Evolutionary conservation across 768 basidiomycete species (phyloP), one percentile per base, ranked within the genome.

Genomic region (Amanita subjunquillea): DNA sequence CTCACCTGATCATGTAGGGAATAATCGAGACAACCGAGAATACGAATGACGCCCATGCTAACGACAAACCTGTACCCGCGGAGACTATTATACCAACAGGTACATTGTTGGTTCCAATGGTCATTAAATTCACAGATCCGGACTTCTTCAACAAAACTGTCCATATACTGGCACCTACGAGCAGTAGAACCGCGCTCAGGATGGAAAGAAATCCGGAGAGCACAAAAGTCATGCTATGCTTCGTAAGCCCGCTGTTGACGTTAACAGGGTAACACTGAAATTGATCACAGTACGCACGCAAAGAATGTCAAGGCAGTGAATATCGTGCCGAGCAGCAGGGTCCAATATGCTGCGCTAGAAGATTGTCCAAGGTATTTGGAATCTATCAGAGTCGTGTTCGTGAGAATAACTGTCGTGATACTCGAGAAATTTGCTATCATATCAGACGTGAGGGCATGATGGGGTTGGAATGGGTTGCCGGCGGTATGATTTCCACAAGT

Each of bases 1-100:
- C 81, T 42, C 56, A 87, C 87, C 81, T 88, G 59, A 88, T 74
- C 73, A 87, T 76, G 62, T 89, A 91, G 12, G 89, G 89, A 39
- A 86, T 62, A 47, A 82, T 69, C 1, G 88, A 87, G 17, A 75
- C 71, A 36, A 79, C 64, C 36, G 90, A 71, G 62, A 77, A 78
- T 25, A 74, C 84, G 62, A 86, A 87, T 3, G 86, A 77, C 1
- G 83, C 83, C 89, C 89, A 91, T 7, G 79, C 69, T 42, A 91
- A 67, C 65, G 73, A 81, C 52, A 90, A 60, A 20, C 77, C 88
- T 48, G 72, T 67, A 12, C 86, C 88, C 10, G 72, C 69, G 0
- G 82, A 74, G 6, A 89, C 75, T 10, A 69, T 63, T 40, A 91
- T 85, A 37, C 86, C 88, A 32, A 88, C 63, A 3, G 74, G 65